phyloP scores from a whole-genome alignment of 2,329 filamentous ascomycete genomes.

The Scytalidium sp. region DNA sequence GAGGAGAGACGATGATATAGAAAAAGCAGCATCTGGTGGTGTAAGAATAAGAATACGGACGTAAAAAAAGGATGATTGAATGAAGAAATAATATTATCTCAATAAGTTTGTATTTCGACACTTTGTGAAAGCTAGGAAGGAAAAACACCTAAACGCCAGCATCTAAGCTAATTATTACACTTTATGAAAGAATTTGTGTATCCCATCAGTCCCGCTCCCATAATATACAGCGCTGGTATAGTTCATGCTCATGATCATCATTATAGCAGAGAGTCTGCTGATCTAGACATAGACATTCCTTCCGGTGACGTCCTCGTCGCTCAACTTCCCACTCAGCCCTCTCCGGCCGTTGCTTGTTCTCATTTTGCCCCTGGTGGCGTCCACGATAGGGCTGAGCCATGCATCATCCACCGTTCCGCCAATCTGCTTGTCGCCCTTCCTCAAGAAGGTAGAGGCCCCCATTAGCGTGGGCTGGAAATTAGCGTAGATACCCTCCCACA shows the following conservation, averaged over 20 bases:
- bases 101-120: too few relatives aligned
- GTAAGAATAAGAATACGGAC: neutral
- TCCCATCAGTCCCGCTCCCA: too few relatives aligned
- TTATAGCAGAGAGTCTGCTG: too few relatives aligned
- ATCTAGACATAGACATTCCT: slow-evolving; percentile 11
- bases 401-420: slow-evolving; percentile 13
- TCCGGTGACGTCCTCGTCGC: slow-evolving; percentile 5
- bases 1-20: neutral
- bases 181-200: too few relatives aligned
- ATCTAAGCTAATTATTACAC: too few relatives aligned
- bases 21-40: neutral
- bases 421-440: slow-evolving; percentile 13
- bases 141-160: too few relatives aligned
- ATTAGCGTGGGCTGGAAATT: slow-evolving; percentile 16
- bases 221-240: too few relatives aligned
- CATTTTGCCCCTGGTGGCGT: slow-evolving; percentile 11
- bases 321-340: slow-evolving; percentile 9
- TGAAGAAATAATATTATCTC: too few relatives aligned
- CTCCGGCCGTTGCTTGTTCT: slow-evolving; percentile 13
- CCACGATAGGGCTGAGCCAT: slow-evolving; percentile 15
- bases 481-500: slow-evolving; percentile 15
- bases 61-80: too few relatives aligned
- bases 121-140: too few relatives aligned
- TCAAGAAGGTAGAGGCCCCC: slow-evolving; percentile 16
- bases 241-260: too few relatives aligned